A percentile compares a stretch with the other conserved stretches of the same genome.
These are phyloP conservation scores for Saccharomyces hybrid DNA, from an alignment of 1,139 yeast species.

Conservation along the genomic window DNA sequence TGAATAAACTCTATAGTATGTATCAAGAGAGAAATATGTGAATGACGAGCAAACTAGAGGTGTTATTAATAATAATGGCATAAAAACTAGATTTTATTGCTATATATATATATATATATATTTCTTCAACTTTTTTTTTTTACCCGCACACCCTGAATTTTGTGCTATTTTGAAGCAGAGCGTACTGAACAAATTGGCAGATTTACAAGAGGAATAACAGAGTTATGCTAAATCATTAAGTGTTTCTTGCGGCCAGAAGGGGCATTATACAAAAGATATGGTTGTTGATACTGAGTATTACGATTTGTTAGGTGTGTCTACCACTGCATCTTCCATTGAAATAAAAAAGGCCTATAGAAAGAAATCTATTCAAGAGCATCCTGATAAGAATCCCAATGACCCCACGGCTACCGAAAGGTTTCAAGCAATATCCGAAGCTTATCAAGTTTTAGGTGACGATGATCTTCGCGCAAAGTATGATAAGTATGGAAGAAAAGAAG, in stretches of 20 bases:
- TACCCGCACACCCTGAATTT: background rate
- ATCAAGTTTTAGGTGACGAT: conserved; percentile 74
- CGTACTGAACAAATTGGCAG: background rate
- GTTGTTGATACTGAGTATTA: conserved; percentile 85
- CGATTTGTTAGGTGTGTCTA: conserved; percentile 57
- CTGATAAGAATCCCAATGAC: conserved; percentile 80
- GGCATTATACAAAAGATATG: conserved; percentile 36
- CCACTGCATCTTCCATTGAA: conserved; percentile 67
- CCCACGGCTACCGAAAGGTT: conserved; percentile 65
- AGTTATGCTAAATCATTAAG: background rate
- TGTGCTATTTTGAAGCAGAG: background rate
- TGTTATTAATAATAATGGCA: background rate
- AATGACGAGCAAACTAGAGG: background rate
- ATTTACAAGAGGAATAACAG: background rate
- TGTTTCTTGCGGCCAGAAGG: background rate
- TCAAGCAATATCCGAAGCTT: conserved; percentile 56
- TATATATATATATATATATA: background rate
- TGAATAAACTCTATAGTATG: background rate
- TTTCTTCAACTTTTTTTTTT: background rate
- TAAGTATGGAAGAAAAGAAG: conserved; percentile 76
- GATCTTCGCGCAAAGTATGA: conserved; percentile 70
- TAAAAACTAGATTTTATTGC: background rate
- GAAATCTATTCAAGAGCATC: conserved; percentile 79
- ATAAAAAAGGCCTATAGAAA: conserved; percentile 88
- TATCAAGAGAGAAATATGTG: background rate